Evolutionary conservation across 805 yeast species (phyloP).

Genomic region (Candida maltosa): DNA sequence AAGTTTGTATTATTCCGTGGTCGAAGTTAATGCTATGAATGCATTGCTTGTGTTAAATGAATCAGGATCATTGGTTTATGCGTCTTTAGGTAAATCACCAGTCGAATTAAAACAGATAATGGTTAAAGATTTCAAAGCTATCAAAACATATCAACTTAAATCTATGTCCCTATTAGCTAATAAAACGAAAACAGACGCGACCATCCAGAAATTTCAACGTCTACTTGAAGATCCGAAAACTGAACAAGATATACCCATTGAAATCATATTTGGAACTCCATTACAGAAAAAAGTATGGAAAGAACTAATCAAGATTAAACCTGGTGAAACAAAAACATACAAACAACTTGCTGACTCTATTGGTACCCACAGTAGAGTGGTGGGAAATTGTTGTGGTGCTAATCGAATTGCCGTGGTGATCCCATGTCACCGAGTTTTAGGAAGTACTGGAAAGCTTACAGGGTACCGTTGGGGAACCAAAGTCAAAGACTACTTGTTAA

Average conservation of each 20-base stretch:
- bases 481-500: slow-evolving; percentile 24
- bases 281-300: slow-evolving; percentile 39
- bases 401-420: slow-evolving; percentile 37
- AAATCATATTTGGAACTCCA: slow-evolving; percentile 34
- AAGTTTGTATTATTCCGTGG: slow-evolving; percentile 13
- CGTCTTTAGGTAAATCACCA: slow-evolving; percentile 15
- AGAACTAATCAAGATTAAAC: slow-evolving; percentile 20
- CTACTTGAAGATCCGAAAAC: slow-evolving; percentile 11
- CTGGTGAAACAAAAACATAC: slow-evolving; percentile 30
- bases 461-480: slow-evolving; percentile 39
- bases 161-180: slow-evolving; percentile 6
- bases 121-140: slow-evolving; percentile 11
- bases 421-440: slow-evolving; percentile 43
- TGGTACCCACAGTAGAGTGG: slow-evolving; percentile 30
- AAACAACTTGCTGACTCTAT: slow-evolving; percentile 26
- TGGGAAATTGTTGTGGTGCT: slow-evolving; percentile 39
- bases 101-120: slow-evolving; percentile 6
- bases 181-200: slow-evolving; percentile 1
- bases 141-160: slow-evolving; percentile 7
- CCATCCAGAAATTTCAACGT: slow-evolving; percentile 9
- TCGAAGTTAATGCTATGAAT: slow-evolving; percentile 7
- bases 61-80: slow-evolving; percentile 16
- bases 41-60: slow-evolving; percentile 15
- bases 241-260: neutral
- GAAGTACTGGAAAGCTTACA: slow-evolving; percentile 24